A percentile compares a stretch with the other conserved stretches of the same genome.
Conservation (phyloP, 805 yeast species). For the Candida glaebosa region DNA sequence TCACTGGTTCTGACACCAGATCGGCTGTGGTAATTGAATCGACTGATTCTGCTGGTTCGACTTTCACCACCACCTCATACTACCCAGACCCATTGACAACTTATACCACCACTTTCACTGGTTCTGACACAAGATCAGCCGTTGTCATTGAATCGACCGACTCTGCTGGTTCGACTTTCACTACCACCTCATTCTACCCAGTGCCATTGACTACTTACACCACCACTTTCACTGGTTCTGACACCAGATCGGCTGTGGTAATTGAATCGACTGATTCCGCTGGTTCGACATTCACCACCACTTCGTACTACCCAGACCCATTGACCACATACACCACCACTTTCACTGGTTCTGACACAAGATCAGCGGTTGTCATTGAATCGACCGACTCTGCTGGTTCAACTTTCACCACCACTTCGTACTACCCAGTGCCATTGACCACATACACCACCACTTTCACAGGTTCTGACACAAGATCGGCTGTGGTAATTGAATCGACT, state of each 20-base stretch:
- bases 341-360: slow-evolving; percentile 8
- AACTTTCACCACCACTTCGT: slow-evolving; percentile 12
- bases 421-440: slow-evolving; percentile 7
- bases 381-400: slow-evolving; percentile 16
- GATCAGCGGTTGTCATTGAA: slow-evolving; percentile 13
- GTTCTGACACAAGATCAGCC: slow-evolving; percentile 13
- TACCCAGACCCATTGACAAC: slow-evolving; percentile 9
- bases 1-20: slow-evolving; percentile 13
- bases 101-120: slow-evolving; percentile 12
- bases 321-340: not conserved
- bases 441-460: slow-evolving; percentile 11
- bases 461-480: slow-evolving; percentile 11
- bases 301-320: slow-evolving; percentile 5
- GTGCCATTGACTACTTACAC: slow-evolving; percentile 11
- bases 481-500: slow-evolving; percentile 12
- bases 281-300: slow-evolving; percentile 9
- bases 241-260: slow-evolving; percentile 9
- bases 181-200: slow-evolving; percentile 10
- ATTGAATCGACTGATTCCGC: slow-evolving; percentile 10
- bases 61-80: slow-evolving; percentile 10
- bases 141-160: slow-evolving; percentile 16
- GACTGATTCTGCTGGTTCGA: slow-evolving; percentile 8
- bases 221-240: slow-evolving; percentile 4
- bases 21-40: slow-evolving; percentile 15
- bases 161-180: slow-evolving; percentile 13